Evolutionary conservation across 768 basidiomycete species (phyloP).

Genomic region (Lactarius evosmus): DNA sequence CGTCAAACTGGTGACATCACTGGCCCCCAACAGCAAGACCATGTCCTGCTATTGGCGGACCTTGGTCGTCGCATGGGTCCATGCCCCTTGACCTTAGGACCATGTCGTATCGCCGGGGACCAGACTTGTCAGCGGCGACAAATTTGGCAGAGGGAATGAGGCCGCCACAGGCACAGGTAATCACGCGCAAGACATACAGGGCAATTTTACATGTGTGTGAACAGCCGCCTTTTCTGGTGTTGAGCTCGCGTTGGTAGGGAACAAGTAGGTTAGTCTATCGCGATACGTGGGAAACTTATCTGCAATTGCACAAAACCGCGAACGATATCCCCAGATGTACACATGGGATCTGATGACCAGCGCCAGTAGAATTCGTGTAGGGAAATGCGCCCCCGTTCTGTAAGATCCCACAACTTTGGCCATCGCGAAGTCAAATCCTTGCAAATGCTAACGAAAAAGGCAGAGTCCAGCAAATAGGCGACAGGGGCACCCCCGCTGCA

Average conservation of each 20-base stretch:
- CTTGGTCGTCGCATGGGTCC: neutral
- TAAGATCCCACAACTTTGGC: slow-evolving; percentile 43
- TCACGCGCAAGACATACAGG: slow-evolving; percentile 12
- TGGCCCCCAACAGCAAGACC: neutral
- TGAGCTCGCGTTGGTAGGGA: slow-evolving; percentile 20
- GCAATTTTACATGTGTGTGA: neutral
- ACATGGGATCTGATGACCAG: slow-evolving; percentile 37
- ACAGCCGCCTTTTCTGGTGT: slow-evolving; percentile 16
- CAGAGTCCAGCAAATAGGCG: slow-evolving; percentile 33
- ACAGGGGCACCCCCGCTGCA: neutral
- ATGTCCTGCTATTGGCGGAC: neutral
- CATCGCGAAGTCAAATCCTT: slow-evolving; percentile 25
- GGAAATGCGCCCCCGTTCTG: slow-evolving; percentile 55
- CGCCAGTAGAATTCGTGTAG: slow-evolving; percentile 49
- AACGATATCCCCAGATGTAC: slow-evolving; percentile 30
- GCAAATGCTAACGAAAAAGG: slow-evolving; percentile 40
- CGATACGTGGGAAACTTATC: slow-evolving; percentile 34
- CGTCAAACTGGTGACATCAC: neutral
- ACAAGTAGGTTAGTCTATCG: slow-evolving; percentile 30
- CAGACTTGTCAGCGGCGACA: slow-evolving; percentile 11
- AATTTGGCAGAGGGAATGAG: slow-evolving; percentile 4
- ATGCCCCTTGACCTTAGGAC: neutral
- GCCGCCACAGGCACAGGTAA: slow-evolving; percentile 22
- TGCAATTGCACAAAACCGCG: slow-evolving; percentile 32
- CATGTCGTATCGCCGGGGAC: slow-evolving; percentile 17